Evolutionary conservation across 805 yeast genomes (phyloP).

Genomic region (Pichia exigua): DNA sequence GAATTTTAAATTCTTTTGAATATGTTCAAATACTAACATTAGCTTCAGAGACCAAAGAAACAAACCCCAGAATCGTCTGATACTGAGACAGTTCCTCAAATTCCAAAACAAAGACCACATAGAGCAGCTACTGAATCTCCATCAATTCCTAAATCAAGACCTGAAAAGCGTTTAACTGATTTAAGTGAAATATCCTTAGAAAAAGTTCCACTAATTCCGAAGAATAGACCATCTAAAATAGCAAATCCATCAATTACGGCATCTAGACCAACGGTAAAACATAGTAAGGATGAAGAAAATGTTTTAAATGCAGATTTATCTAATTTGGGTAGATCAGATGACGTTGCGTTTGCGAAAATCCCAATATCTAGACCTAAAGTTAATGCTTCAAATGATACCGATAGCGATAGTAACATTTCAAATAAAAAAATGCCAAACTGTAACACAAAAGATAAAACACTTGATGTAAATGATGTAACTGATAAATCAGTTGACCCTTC

Average conservation of each 20-base stretch:
- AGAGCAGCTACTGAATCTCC: not conserved
- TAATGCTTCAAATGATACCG: not conserved
- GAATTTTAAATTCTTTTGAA: not conserved
- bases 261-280: not conserved
- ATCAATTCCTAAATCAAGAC: not conserved
- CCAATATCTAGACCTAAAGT: not conserved
- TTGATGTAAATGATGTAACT: not conserved
- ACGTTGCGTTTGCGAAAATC: not conserved
- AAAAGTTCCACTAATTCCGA: conserved; percentile 13
- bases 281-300: not conserved
- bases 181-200: not conserved
- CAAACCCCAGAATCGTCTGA: not conserved
- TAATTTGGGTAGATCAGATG: not conserved
- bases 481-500: not conserved
- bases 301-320: not conserved
- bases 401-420: not conserved
- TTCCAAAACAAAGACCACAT: not conserved
- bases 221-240: conserved; percentile 11
- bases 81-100: not conserved
- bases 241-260: not conserved
- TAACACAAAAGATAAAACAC: not conserved
- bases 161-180: not conserved
- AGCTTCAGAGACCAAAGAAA: conserved; percentile 1
- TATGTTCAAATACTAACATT: not conserved
- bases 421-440: not conserved